Base-by-base conservation (phyloP, 1,139 yeast genomes). In the Debaryomyces sp. region DNA sequence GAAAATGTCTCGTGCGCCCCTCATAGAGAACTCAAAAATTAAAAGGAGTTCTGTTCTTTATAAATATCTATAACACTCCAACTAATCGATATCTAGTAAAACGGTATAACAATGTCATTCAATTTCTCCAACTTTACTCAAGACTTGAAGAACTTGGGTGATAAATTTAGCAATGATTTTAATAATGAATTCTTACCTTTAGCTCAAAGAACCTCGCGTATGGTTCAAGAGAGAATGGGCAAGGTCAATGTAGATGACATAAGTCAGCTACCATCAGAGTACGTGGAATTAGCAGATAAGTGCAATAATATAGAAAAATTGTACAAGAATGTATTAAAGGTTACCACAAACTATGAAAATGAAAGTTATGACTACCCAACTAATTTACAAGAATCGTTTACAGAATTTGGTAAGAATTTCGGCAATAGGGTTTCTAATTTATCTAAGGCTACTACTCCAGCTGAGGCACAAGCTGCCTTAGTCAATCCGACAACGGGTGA, bases 311-410 rank as follows among this genome's bases (percentile, higher is more conserved):
- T 89, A 63, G 89, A 86, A 65, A 69, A 77, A 34, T 82, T 89
- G 48, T 89, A 89, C 73, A 81, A 81, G 64, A 85, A 87, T 62
- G 80, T 89, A 48, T 77, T 89, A 56, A 80, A 86, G 50, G 87
- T 89, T 49, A 86, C 96, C 49, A 70, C 79, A 33, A 80, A 80
- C 50, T 89, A 87, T 66, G 94, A 86, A 61, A 80, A 75, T 56
- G 96, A 89, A 66, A 78, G 87, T 48, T 89, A 90, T 68, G 97
- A 90, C 67, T 89, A 89, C 66, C 96, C 96, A n/a, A 81, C 84
- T 48, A 86, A 87, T 61, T 63, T 75, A 49, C 84, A 78, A 60
- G 96, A 89, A 63, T 85, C 94, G 17, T 81, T 89, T 55, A 78
- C 79, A 46, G 95, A 88, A 55, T 80, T 89, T 53, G 84, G 92